Evolutionary conservation across 305 asterid genomes (phyloP), one percentile per base, ranked within the genome.

Genomic region (Fraxinus dipetala): DNA sequence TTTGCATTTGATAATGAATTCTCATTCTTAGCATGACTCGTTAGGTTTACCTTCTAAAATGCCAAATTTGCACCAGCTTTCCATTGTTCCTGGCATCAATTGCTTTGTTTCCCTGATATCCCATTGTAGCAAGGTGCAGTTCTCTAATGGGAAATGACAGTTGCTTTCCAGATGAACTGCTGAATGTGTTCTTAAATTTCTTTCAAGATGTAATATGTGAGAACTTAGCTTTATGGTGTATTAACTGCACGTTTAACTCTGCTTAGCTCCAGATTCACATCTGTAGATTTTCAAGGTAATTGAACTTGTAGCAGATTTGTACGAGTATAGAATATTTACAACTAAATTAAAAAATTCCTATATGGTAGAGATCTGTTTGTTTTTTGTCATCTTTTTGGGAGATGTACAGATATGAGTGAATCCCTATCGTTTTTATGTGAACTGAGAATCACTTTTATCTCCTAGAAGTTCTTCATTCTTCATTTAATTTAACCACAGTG

Each of bases 11-110:
- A 67, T 65, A 61, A 16, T 40, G 28, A 20, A 30, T 26, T 24
- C 79, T 51, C 77, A 56, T 79, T 45, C 70, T 72, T 78, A 80
- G 80, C 59, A 10, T 79, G 77, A 78, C 76, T 81, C 65, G 61
- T 22, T 32, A 48, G 30, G 67, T 80, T 78, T 81, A 34, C 77
- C 61, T 78, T 67, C 81, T 22, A 11, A 38, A 31, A 51, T 79
- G 72, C 32, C 75, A 78, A 81, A 83, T 54, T 75, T 73, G 31
- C 69, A 48, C 32, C 51, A 65, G 72, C 79, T 82, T 77, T 79
- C 78, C 61, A 32, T 75, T 38, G 75, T 20, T 11, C 80, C 43
- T 31, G 61, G 35, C 75, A 31, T 30, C 75, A 69, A 69, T 69
- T 65, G 74, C 79, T 72, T 59, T 59, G 31, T 72, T 80, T 45